Base-by-base conservation (phyloP, 805 yeast species). In the Zygosaccharomyces kombuchaensis region DNA sequence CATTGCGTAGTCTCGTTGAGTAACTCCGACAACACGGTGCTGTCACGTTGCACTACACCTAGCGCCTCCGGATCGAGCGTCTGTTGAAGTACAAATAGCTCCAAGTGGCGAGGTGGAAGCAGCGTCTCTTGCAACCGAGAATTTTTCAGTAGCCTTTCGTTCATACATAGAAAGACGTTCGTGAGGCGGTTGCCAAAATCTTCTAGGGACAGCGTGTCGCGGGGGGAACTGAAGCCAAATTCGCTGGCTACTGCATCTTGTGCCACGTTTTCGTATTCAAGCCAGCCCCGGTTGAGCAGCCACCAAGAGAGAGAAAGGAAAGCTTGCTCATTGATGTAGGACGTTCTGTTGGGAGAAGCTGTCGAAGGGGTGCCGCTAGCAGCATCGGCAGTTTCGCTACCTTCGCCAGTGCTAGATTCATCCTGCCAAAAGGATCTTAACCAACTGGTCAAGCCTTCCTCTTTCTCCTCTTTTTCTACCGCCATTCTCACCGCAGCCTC, bases 231-330 rank as follows among this genome's bases (percentile, higher is more conserved):
- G 9, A 72, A 73, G 9, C 70, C 75, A 61, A 88, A 87, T 19
- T 80, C 81, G 26, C 71, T 72, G 25, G 70, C 72, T 3, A 91
- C 90, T 3, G 77, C 68, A 1, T 64, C 59, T 56, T 80, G 78
- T 23, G 87, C 77, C 16, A 73, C 65, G 23, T 71, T 67, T 17
- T 78, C 72, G 29, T 87, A 67, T 27, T 72, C 68, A 17, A 73
- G 56, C 89, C 93, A 88, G 0, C 98, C 98, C 52, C 81, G 78
- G 63, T 91, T 89, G 41, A 91, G 71, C 37, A 91, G 65, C 96
- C 96, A 91, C 96, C 97, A 91, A 50, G 90, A 83, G 51, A 88
- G 76, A 0, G 95, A 84, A 38, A 91, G 71, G 61, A 85, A 91
- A 41, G 88, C 84, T 57, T 93, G 91, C 56, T 85, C 93, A 31